Conservation (phyloP, 2,329 filamentous ascomycete genomes). For the Paecilomyces sp. region DNA sequence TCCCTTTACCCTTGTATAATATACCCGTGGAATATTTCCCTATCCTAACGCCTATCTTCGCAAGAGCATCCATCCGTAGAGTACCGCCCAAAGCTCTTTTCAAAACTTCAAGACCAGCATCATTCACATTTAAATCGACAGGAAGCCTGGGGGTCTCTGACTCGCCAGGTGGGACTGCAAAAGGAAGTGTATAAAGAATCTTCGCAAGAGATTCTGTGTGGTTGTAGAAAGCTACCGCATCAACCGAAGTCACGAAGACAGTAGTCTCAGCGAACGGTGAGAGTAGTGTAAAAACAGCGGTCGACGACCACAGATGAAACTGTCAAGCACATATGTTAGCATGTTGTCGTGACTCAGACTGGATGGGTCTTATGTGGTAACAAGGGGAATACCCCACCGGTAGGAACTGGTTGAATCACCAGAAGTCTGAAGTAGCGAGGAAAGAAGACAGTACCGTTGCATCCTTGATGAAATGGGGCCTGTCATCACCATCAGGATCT, state of each 20-base stretch:
- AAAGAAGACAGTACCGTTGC: constrained; percentile 51
- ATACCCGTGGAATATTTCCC: constrained; percentile 68
- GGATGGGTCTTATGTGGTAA: constrained; percentile 17
- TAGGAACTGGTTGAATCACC: constrained; percentile 4
- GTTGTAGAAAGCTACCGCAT: constrained; percentile 82
- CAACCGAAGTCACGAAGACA: constrained; percentile 68
- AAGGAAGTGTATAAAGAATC: constrained; percentile 67
- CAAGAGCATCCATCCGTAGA: constrained; percentile 70
- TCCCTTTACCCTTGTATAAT: constrained; percentile 62
- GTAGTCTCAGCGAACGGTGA: constrained; percentile 70
- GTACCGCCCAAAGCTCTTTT: constrained; percentile 71
- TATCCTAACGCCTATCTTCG: constrained; percentile 66
- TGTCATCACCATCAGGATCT: constrained; percentile 34
- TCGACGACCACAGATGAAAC: constrained; percentile 77
- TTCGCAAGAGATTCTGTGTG: constrained; percentile 68
- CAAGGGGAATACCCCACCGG: constrained; percentile 5
- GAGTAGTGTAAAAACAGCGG: constrained; percentile 73
- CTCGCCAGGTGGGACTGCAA: constrained; percentile 68
- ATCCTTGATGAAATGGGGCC: constrained; percentile 69
- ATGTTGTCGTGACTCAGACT: background rate
- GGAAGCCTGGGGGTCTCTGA: constrained; percentile 70
- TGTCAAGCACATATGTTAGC: constrained; percentile 12
- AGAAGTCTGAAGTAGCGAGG: constrained; percentile 9
- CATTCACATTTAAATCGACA: constrained; percentile 69
- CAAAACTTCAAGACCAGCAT: constrained; percentile 76